A percentile compares a stretch with the other conserved stretches of the same genome.
phyloP scores from a whole-genome alignment of 345 rosid species.

The Fremontodendron californicum region DNA sequence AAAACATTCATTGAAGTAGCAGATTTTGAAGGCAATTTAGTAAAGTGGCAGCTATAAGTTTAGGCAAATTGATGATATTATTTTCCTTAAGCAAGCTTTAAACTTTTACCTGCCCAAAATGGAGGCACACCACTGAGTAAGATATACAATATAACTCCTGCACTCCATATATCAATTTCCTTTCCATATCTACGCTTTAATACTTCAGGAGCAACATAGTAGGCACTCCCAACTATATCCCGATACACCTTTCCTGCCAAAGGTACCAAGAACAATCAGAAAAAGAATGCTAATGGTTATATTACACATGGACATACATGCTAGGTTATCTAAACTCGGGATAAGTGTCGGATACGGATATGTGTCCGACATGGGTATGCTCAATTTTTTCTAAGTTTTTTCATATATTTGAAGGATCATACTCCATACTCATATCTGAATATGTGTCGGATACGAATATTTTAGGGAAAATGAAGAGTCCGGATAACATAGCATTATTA shows the following conservation, averaged over 20 bases:
- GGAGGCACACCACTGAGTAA: constrained; percentile 95
- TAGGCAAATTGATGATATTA: not conserved
- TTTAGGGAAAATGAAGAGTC: too few relatives aligned
- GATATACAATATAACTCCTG: constrained; percentile 76
- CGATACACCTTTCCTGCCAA: constrained; percentile 57
- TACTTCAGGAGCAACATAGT: constrained; percentile 92
- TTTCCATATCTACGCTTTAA: constrained; percentile 66
- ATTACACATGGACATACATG: not conserved
- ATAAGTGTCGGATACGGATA: not conserved
- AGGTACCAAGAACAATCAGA: constrained; percentile 6
- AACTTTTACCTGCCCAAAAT: constrained; percentile 77
- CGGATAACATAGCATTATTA: too few relatives aligned
- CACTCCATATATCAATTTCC: constrained; percentile 89
- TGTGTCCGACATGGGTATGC: too few relatives aligned
- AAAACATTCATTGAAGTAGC: not conserved
- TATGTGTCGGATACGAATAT: too few relatives aligned
- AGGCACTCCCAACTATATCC: constrained; percentile 84
- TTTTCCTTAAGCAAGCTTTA: not conserved
- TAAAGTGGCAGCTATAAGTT: too few relatives aligned
- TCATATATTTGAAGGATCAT: too few relatives aligned
- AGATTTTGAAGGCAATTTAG: not conserved
- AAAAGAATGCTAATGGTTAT: not conserved
- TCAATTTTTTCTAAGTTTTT: too few relatives aligned
- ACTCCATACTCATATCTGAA: too few relatives aligned
- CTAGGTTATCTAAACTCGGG: too few relatives aligned